Conservation (phyloP, 345 rosid species). For the Pugionium dolabratum region DNA sequence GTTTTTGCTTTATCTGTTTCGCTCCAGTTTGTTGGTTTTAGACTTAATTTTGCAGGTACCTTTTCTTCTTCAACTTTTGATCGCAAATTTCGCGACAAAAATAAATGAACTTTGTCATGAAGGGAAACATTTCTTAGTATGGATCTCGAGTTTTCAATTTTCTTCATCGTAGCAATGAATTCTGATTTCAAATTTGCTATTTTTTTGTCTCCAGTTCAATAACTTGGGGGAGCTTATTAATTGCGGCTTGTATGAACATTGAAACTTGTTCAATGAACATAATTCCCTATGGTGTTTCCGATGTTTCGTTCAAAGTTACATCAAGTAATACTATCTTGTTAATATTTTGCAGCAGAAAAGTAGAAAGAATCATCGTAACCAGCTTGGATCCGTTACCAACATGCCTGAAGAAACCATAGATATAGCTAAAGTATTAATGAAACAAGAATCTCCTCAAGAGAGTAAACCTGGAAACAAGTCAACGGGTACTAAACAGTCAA, state of each 20-base stretch:
- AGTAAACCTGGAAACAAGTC: conserved; percentile 42
- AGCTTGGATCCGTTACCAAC: conserved; percentile 30
- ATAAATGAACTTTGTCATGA: conserved; percentile 22
- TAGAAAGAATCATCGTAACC: conserved; percentile 37
- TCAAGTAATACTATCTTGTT: too few species aligned
- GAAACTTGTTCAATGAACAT: too few species aligned
- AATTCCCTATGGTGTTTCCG: too few species aligned
- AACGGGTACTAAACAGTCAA: conserved; percentile 45
- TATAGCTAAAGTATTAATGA: conserved; percentile 30
- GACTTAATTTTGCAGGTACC: conserved; percentile 1
- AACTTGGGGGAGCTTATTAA: neutral
- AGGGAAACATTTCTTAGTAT: conserved; percentile 22
- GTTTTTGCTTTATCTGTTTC: neutral
- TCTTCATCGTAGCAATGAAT: neutral
- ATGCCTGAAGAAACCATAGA: conserved; percentile 35
- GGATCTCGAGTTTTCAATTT: conserved; percentile 16
- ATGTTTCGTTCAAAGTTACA: too few species aligned
- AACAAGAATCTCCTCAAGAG: conserved; percentile 37
- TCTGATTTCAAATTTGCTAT: neutral
- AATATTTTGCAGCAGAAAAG: conserved; percentile 47
- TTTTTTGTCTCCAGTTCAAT: neutral
- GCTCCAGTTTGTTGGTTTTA: neutral
- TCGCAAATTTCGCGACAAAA: conserved; percentile 14
- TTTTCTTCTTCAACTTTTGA: neutral
- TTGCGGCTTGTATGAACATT: neutral